Evolutionary conservation across 2,329 filamentous ascomycete genomes (phyloP).

Genomic region (Hypomyces perniciosus): DNA sequence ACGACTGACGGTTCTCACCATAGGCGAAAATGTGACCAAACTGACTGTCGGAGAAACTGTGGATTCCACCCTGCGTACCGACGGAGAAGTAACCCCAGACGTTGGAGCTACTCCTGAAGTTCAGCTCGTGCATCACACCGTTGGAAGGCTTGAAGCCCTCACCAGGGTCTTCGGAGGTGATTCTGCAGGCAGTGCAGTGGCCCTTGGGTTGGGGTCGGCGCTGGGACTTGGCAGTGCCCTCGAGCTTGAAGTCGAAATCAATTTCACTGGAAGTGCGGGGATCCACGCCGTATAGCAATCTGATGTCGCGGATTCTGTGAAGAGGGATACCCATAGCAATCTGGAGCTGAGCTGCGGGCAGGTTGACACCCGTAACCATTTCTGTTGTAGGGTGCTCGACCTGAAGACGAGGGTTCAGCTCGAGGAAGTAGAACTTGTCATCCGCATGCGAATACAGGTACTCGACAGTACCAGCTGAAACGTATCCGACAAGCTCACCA

Average conservation of each 20-base stretch:
- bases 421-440: constrained; percentile 99
- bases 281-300: constrained; percentile 91
- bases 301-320: constrained; percentile 92
- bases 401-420: constrained; percentile 97
- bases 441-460: constrained; percentile 97
- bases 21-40: constrained; percentile 99
- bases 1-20: constrained; percentile 92
- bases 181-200: constrained; percentile 96
- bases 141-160: constrained; percentile 99
- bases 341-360: constrained; percentile 95
- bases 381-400: constrained; percentile 99
- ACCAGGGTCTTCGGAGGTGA: constrained; percentile 96
- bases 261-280: constrained; percentile 81
- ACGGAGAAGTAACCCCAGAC: constrained; percentile 99
- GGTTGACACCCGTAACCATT: constrained; percentile 97
- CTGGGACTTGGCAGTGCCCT: constrained; percentile 77
- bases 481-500: constrained; percentile 91
- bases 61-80: constrained; percentile 90
- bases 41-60: constrained; percentile 98
- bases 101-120: constrained; percentile 97
- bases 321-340: constrained; percentile 98
- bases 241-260: constrained; percentile 91
- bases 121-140: constrained; percentile 97
- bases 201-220: constrained; percentile 89
- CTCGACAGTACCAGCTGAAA: constrained; percentile 97